Conservation (phyloP, 1,284 basidiomycete species). For the Coriolopsis trogii region DNA sequence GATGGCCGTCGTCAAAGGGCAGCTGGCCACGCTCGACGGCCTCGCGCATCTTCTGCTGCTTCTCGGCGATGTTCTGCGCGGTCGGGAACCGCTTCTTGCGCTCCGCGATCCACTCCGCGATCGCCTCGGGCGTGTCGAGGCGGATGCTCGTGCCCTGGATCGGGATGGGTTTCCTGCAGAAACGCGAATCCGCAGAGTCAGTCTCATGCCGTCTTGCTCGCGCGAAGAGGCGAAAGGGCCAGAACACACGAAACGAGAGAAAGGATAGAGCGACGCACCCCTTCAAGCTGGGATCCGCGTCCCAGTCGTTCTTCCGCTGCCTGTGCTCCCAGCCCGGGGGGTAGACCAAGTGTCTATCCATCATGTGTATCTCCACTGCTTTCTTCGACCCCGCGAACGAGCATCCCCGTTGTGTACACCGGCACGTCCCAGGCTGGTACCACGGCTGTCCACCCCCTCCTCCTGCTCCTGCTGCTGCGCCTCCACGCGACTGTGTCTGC, state of each 20-base stretch:
- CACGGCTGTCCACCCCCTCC: conserved; percentile 37
- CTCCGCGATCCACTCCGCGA: conserved; percentile 86
- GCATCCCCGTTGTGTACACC: conserved; percentile 73
- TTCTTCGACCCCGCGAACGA: conserved; percentile 75
- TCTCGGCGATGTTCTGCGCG: conserved; percentile 68
- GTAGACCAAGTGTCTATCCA: conserved; percentile 88
- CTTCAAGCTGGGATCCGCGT: conserved; percentile 75
- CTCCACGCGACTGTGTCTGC: conserved; percentile 6
- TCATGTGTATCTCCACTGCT: conserved; percentile 82
- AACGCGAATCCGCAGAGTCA: too few relatives aligned
- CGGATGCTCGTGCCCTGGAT: conserved; percentile 83
- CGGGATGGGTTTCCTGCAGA: conserved; percentile 61
- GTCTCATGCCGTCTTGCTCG: too few relatives aligned
- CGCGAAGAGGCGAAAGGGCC: too few relatives aligned
- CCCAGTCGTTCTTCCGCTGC: conserved; percentile 65
- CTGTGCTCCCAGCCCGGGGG: conserved; percentile 74
- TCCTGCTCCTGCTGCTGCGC: conserved; percentile 26
- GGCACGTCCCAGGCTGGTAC: conserved; percentile 63
- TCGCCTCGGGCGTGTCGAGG: conserved; percentile 80
- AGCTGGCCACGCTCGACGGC: conserved; percentile 81
- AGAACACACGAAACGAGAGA: background rate
- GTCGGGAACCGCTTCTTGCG: conserved; percentile 86
- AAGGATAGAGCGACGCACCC: conserved; percentile 47
- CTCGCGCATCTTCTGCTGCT: conserved; percentile 73
- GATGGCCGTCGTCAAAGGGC: conserved; percentile 47